Evolutionary conservation across 805 yeast species (phyloP), one percentile per base, ranked within the genome.

Genomic region (Myxozyma neotropica): DNA sequence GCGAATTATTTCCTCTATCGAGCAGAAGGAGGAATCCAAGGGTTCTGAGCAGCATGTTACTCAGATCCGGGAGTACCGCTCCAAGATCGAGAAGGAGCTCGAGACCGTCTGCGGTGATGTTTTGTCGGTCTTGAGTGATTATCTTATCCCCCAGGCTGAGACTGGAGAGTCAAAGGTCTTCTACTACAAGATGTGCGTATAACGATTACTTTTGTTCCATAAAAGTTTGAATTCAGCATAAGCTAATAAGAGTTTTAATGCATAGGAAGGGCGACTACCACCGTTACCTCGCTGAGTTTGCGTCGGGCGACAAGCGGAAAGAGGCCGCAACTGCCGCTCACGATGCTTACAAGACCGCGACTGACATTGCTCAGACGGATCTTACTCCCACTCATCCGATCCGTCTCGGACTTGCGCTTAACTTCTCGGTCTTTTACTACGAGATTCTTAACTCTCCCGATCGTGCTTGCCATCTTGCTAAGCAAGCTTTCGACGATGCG

Each of bases 351-450:
- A 89, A 92, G 80, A 77, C 94, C 70, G 99, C 99, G 53, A 87
- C 96, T 67, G 98, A 93, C 75, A 96, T 93, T 74, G 99, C 99
- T 67, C 95, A 91, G 69, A 89, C 96, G 63, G 98, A 94, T 80
- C 85, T 93, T 76, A 95, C 98, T 63, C 98, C 99, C 78, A 93
- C 99, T 68, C 99, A 93, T 77, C 98, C 98, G 77, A 92, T 94
- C 77, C 89, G 99, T 81, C 83, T 93, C 76, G 99, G 99, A 74
- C 83, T 89, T 76, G 96, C 96, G 64, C 83, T 89, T 77, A 89
- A 89, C 78, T 89, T 90, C 80, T 89, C 96, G 53, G 96, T 89
- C 61, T 89, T 89, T 81, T 89, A 90, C 82, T 89, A 89, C 74
- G 96, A 89, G 80, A 89, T 89, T 73, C 86, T 89, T 77, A 89